Base-by-base conservation (phyloP, 441 rosid species). In the Mallotus repandus region DNA sequence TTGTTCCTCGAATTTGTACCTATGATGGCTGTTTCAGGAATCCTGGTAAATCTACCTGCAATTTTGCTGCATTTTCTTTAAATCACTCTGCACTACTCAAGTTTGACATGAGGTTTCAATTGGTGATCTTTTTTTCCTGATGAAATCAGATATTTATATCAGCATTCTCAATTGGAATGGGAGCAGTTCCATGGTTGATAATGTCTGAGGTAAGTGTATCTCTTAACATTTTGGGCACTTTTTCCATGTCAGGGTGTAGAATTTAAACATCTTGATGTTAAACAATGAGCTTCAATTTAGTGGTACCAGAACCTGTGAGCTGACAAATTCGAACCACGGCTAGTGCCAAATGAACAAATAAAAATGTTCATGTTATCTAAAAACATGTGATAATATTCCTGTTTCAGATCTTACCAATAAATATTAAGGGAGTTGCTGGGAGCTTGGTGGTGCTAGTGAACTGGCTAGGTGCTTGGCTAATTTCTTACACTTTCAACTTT, bases 161-260 rank as follows among this genome's bases (percentile, higher is more conserved):
- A 25, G 77, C 86, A 16, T 95, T 89, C 82, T 92, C 98, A 16
- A 85, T 95, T 41, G 98, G 99, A 75, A 79, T 89, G 90, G 97
- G 98, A 80, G 94, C 98, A 54, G 96, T 89, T 82, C 99, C 98
- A 46, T 95, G 99, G 99, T 81, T 95, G 83, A 87, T 95, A 72
- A 91, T 92, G 98, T 95, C 98, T 5, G 99, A 95, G 97, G 99
- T 92, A 84, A 64, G 53, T 25, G 15, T 19, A 25, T 10, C 11
- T 65, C 10, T 19, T 8, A 50, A 25, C 50, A 45, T 9, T 58
- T 5, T 22, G 15, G 67, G 58, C 54, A 63, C 35, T 9, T 11
- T 29, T 54, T 68, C 48, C 16, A 21, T 19, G 19, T 16, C 18
- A 57, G 18, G 7, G 29, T 49, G 4, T 22, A 9, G 64, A 19